Percentiles rank a stretch among this genome's conserved stretches.
Conservation (phyloP, 441 rosid genomes). For the Eutrema salsugineum region DNA sequence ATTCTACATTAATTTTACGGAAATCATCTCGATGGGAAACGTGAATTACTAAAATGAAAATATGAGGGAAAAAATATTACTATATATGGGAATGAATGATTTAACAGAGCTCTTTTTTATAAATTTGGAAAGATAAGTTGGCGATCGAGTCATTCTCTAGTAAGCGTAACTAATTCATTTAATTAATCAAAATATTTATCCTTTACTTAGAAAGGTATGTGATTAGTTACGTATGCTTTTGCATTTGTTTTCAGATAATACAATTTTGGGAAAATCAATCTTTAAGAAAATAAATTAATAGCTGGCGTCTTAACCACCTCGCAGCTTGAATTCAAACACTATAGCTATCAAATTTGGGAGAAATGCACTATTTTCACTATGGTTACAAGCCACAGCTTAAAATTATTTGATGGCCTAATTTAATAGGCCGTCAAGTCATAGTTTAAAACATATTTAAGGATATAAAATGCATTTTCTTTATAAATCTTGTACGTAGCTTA, state of each 20-base stretch:
- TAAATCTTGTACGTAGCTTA: neutral
- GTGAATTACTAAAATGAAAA: neutral
- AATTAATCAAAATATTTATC: neutral
- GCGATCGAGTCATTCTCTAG: constrained; percentile 33
- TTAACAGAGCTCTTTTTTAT: constrained; percentile 19
- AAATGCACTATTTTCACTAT: neutral
- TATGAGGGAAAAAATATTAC: neutral
- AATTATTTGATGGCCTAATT: neutral
- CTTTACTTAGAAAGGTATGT: constrained; percentile 16
- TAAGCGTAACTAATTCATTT: constrained; percentile 7
- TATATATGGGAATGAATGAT: constrained; percentile 7
- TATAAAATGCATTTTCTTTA: neutral
- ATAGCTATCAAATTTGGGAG: neutral
- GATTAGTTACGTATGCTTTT: constrained; percentile 4
- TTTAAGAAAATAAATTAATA: constrained; percentile 33
- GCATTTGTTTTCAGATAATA: constrained; percentile 8
- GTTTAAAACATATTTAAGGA: neutral
- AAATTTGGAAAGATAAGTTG: constrained; percentile 26
- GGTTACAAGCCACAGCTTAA: neutral
- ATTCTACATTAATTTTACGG: neutral
- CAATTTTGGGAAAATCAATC: constrained; percentile 33
- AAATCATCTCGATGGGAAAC: neutral
- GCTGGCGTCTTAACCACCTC: constrained; percentile 61
- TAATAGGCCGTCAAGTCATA: neutral
- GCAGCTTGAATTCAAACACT: constrained; percentile 38